Evolutionary conservation across 495 filamentous ascomycete genomes (phyloP).

Genomic region (Annulohypoxylon moriforme): DNA sequence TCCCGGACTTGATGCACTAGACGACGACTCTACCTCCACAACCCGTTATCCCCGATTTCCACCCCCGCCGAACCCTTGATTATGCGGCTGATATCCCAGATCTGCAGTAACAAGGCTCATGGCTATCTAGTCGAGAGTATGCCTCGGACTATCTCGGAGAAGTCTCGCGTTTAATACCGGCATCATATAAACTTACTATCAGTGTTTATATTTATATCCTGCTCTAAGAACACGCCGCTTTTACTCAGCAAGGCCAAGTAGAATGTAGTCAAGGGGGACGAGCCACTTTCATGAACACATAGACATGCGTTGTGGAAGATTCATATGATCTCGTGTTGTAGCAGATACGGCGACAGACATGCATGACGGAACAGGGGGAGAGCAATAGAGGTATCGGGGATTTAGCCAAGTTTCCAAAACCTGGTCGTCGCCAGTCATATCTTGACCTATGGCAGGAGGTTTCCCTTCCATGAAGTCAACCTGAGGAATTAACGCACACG

Average conservation of each 20-base stretch:
- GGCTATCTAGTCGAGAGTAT: background rate
- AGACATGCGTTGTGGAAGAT: background rate
- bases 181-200: background rate
- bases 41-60: background rate
- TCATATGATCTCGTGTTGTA: background rate
- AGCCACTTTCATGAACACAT: background rate
- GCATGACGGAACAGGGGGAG: background rate
- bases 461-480: background rate
- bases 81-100: background rate
- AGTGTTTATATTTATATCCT: background rate
- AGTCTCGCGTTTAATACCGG: background rate
- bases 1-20: no score
- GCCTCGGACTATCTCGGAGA: background rate
- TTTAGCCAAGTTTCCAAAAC: background rate
- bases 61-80: background rate
- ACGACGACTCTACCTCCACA: background rate
- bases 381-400: background rate
- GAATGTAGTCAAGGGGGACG: background rate
- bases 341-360: background rate
- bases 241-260: background rate
- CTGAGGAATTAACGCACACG: background rate
- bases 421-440: background rate
- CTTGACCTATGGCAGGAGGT: no score
- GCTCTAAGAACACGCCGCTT: background rate
- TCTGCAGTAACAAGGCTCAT: background rate